Evolutionary conservation across 768 basidiomycete genomes (phyloP).

Genomic region (Leucosporidium creatinivorum): DNA sequence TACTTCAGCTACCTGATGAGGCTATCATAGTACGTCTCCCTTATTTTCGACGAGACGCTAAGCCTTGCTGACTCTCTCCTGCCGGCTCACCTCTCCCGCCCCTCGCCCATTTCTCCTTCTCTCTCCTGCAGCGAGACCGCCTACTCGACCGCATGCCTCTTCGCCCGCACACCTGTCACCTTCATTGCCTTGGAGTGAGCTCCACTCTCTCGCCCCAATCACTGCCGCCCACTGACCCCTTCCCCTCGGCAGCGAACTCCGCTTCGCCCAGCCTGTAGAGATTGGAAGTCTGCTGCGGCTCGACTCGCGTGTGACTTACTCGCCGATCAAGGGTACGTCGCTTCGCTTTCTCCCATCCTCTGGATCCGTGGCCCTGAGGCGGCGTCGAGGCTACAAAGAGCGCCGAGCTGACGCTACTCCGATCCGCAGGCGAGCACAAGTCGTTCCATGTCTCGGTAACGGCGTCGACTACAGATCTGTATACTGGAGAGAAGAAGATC

Average conservation of each 20-base stretch:
- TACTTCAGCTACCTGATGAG: constrained; percentile 30
- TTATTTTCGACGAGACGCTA: too few species aligned
- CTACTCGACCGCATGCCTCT: constrained; percentile 32
- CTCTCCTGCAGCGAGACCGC: constrained; percentile 27
- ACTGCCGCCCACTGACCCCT: background rate
- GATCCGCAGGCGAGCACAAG: constrained; percentile 14
- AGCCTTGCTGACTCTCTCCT: background rate
- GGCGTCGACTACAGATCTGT: constrained; percentile 30
- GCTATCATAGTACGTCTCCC: background rate
- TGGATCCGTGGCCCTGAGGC: too few species aligned
- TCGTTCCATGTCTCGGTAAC: constrained; percentile 33
- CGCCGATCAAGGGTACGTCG: constrained; percentile 14
- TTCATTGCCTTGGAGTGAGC: constrained; percentile 34
- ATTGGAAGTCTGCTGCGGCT: constrained; percentile 34
- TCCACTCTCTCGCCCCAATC: background rate
- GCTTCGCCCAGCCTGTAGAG: constrained; percentile 33
- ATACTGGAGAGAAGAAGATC: constrained; percentile 28
- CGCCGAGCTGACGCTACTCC: too few species aligned
- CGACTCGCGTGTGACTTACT: constrained; percentile 33
- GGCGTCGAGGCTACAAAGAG: too few species aligned
- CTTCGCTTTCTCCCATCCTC: too few species aligned
- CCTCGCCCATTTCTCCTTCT: background rate
- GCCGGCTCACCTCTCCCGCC: background rate
- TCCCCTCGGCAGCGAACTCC: constrained; percentile 23
- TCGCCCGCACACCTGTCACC: constrained; percentile 28